Base-by-base conservation (phyloP, 1,284 basidiomycete genomes). In the Fomitiporia mediterranea region DNA sequence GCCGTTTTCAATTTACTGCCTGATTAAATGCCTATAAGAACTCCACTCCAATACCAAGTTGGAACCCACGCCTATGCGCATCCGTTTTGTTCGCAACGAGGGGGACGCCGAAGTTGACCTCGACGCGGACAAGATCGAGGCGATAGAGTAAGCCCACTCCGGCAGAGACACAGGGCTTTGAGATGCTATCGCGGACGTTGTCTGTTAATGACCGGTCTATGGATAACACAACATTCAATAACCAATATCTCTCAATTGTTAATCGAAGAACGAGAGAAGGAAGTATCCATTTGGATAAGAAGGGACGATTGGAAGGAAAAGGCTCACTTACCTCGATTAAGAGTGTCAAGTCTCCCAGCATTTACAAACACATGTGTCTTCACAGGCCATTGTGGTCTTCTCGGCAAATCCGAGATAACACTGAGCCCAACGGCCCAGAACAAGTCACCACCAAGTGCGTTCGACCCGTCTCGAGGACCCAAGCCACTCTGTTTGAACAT, bases 81-180 rank as follows among this genome's bases (percentile, higher is more conserved):
- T 99, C 96, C 48, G 86, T 86, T 63, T 78, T 82, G 46, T 84
- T 83, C 1, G 86, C 85, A 0, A 89, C 80, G 1, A 99, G 72
- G 1, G 96, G 96, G 51, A 98, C 79, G 2, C 94, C 91, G 61
- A 98, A 85, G 69, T 98, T 99, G 61, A 96, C 74, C 70, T 99
- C 97, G 38, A 95, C 77, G 19, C 94, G 76, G 15, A 94, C 77
- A 2, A 90, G 86, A 57, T 92, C 89, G 61, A 95, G 87, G 44
- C 86, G 78, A 67, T 97, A 98, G 47, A 98, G 81, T n/a, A 99
- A 69, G 0, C 97, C 97, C 1, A 98, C 65, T 4, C 96, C 96
- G 0, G 83, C 88, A 2, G 91, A 91, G 48, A 96, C 73, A 0
- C 85, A 85, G 0, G 86, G 86, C 44, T 72, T 72, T 2, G 72